Evolutionary conservation across 2,329 filamentous ascomycete genomes (phyloP), one percentile per base, ranked within the genome.

Genomic region (Nannizzia gypsea): DNA sequence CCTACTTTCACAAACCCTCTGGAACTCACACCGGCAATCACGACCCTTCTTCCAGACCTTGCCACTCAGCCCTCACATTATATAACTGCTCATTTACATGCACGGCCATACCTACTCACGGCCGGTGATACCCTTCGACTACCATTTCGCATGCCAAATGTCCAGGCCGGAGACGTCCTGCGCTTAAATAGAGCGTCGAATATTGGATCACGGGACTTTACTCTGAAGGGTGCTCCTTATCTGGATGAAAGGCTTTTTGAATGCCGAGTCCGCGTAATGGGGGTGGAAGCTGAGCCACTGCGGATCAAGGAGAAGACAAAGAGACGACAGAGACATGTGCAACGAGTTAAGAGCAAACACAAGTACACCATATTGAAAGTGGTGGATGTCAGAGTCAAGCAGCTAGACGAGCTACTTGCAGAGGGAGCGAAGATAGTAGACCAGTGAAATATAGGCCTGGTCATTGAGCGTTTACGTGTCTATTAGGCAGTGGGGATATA

Each of bases 181-280:
- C 88, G 91, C 5, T 81, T 99, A 61, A 92, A 96, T 76, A 86
- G 90, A 60, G 93, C 90, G 24, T 86, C 84, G 44, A 79, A 86
- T 59, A 76, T 99, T 50, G 93, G 93, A 28, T 92, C 86, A 66
- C 82, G 93, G 64, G 92, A 97, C 73, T 95, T 89, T 75, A 96
- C 92, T 3, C 79, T 97, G 64, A 89, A 90, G 73, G 89, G 88
- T 3, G 77, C 81, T 3, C 84, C 88, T n/a, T 92, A 88, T 70
- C 76, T 97, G 63, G 90, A 96, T 71, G 87, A 92, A 73, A 76
- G 84, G 59, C 74, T 96, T 61, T 97, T 90, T 68, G 87, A 89
- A 71, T 96, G 90, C 73, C 82, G 90, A 61, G 89, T 91, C 15
- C 83, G 86, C 36, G 90, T 99, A 26, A 81, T 93, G 63, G 92